Conservation (phyloP, 2,329 filamentous ascomycete species). For the Fusarium nelsonii region DNA sequence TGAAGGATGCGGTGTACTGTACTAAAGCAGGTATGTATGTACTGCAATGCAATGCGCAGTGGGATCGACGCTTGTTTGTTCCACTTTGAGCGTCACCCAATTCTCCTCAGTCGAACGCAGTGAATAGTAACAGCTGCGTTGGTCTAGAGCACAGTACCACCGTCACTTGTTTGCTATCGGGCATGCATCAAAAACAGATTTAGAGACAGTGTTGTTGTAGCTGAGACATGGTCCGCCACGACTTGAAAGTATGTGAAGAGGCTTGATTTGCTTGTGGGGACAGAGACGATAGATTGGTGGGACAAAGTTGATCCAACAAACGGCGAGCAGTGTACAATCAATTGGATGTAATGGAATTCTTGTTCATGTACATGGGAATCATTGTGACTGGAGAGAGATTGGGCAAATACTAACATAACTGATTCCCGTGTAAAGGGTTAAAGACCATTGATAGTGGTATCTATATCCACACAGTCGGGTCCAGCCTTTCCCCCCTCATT, state of each 20-base stretch:
- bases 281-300: background rate
- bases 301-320: background rate
- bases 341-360: background rate
- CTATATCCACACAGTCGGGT: slow-evolving; percentile 28
- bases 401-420: background rate
- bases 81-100: slow-evolving; percentile 38
- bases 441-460: background rate
- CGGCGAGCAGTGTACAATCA: slow-evolving; percentile 1
- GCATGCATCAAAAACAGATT: slow-evolving; percentile 33
- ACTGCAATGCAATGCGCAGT: slow-evolving; percentile 34
- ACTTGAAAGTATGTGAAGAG: slow-evolving; percentile 18
- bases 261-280: slow-evolving; percentile 12
- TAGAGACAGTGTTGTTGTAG: slow-evolving; percentile 40
- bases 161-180: slow-evolving; percentile 5
- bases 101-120: slow-evolving; percentile 20
- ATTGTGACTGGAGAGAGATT: background rate
- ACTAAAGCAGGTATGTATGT: background rate
- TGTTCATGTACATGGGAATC: background rate
- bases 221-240: slow-evolving; percentile 57
- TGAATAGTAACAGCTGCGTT: slow-evolving; percentile 8
- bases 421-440: slow-evolving; percentile 15
- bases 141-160: slow-evolving; percentile 2
- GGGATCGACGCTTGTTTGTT: slow-evolving; percentile 38
- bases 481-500: slow-evolving; percentile 16
- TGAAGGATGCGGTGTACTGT: slow-evolving; percentile 42